Evolutionary conservation across 1,284 basidiomycete species (phyloP), one percentile per base, ranked within the genome.

Genomic region (Trichosporon coremiiforme): DNA sequence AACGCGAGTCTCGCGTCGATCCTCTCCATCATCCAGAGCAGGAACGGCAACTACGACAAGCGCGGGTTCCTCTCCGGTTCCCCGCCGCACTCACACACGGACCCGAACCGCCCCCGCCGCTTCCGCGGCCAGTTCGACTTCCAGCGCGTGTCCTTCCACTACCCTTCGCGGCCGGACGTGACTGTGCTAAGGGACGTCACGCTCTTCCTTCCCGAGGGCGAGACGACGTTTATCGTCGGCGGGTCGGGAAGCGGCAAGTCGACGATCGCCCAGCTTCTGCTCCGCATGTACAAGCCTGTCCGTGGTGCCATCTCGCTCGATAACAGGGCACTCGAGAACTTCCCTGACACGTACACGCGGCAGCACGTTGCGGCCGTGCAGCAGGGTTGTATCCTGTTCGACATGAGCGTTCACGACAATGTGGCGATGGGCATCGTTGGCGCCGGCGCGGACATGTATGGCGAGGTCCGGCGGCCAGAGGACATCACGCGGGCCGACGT

Each of bases 161-260:
- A 99, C 81, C 94, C 95, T 0, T 90, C 93, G 1, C 89, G 93
- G 25, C 86, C 86, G 5, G 77, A 73, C 35, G 76, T 70, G 68
- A 78, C 77, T 68, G 85, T 85, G 5, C 79, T 88, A 4, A 70
- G 79, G 8, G 79, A 86, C 72, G 84, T 87, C 55, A 82, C 81
- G 5, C 80, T 89, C 67, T 87, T 85, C 86, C 87, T 99, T 63
- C 91, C 94, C 1, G 88, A 93, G 0, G 85, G 88, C 47, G 95
- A 98, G 82, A 93, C 87, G 22, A 97, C 95, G 0, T 98, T 94
- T 84, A 90, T 98, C 76, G 93, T 98, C 67, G 96, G 95, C 64
- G 89, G 90, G 1, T 93, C 91, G 1, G 95, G 95, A 1, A 92
- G 90, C 1, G 95, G 95, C 50, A 98, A 99, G 85, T 92, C 90